Percentiles rank a stretch among this genome's conserved stretches.
These are phyloP conservation scores for Aspergillus phoenicis DNA, from an alignment of 2,329 filamentous ascomycete species.

Conservation along the genomic window DNA sequence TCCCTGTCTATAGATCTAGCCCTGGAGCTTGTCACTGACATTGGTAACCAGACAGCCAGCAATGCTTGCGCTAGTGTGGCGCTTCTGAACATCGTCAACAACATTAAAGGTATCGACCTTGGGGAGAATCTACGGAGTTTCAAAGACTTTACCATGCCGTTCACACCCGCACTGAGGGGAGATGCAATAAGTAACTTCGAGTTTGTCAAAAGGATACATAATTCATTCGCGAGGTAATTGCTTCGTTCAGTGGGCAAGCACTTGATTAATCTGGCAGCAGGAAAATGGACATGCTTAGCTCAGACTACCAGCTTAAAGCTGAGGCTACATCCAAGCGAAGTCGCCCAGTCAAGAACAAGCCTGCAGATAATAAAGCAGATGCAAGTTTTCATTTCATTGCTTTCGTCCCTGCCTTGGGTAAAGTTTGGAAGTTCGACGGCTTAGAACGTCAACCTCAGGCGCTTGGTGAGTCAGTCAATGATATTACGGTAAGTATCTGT, in stretches of 20 bases:
- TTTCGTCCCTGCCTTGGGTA: conserved; percentile 73
- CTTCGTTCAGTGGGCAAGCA: neutral
- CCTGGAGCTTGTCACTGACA: conserved; percentile 8
- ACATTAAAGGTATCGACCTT: conserved; percentile 66
- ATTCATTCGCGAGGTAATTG: conserved; percentile 73
- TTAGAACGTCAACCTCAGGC: conserved; percentile 70
- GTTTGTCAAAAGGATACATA: conserved; percentile 80
- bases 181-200: conserved; percentile 72
- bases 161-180: conserved; percentile 74
- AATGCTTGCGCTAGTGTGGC: conserved; percentile 94
- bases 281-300: conserved; percentile 74
- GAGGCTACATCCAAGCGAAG: conserved; percentile 45
- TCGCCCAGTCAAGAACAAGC: conserved; percentile 39
- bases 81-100: conserved; percentile 91
- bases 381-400: conserved; percentile 84
- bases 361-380: conserved; percentile 56
- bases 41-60: conserved; percentile 63
- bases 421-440: conserved; percentile 88
- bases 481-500: too few species aligned
- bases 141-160: conserved; percentile 68
- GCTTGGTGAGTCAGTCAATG: conserved; percentile 50
- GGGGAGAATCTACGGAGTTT: conserved; percentile 72
- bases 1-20: neutral
- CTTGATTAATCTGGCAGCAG: conserved; percentile 40
- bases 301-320: conserved; percentile 64